Evolutionary conservation across 208 protist genomes (phyloP).

Genomic region (Leishmania tropica): DNA sequence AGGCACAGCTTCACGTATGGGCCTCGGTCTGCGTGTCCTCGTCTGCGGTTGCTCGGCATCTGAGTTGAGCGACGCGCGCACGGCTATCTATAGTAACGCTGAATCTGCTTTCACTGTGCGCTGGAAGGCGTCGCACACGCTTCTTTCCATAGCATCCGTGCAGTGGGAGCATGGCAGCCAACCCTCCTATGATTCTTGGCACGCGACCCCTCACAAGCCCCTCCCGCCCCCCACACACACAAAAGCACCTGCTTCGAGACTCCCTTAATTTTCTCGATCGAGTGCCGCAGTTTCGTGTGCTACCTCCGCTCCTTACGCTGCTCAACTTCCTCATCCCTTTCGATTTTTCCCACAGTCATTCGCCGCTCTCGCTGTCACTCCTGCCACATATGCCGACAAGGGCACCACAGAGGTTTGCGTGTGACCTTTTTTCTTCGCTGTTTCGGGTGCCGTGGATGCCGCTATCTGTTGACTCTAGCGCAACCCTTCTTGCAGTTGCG

Average conservation of each 20-base stretch:
- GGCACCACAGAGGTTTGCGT: background rate
- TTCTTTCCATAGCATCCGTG: background rate
- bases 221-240: no score
- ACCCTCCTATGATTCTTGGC: background rate
- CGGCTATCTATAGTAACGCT: background rate
- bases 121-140: background rate
- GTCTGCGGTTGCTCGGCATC: background rate
- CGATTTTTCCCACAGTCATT: background rate
- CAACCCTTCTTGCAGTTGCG: slow-evolving; percentile 19
- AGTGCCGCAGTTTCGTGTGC: background rate
- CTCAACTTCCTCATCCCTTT: background rate
- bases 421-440: background rate
- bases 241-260: background rate
- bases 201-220: background rate
- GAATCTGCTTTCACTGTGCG: background rate
- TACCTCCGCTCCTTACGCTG: background rate
- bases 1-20: background rate
- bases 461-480: slow-evolving; percentile 20
- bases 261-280: background rate
- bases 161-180: background rate
- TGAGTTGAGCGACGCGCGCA: background rate
- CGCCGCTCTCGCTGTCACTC: background rate
- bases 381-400: background rate
- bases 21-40: background rate
- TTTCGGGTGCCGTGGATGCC: background rate